These are phyloP conservation scores for Metrosideros polymorpha DNA, from an alignment of 441 rosid genomes.

Conservation along the genomic window DNA sequence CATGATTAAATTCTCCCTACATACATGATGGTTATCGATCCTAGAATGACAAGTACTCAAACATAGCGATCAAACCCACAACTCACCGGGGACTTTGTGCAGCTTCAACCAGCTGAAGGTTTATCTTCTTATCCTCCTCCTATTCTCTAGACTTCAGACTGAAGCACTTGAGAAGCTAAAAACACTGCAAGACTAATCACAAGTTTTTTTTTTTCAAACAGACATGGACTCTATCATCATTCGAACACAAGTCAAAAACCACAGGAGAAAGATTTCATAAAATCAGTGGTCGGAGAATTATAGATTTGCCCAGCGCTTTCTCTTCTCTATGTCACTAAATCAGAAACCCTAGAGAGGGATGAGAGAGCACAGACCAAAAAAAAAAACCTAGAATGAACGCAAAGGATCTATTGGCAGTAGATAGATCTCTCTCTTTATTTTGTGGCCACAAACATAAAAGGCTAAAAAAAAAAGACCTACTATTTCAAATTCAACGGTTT, in stretches of 20 bases:
- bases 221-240: not conserved
- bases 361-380: not conserved
- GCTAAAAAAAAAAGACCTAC: not conserved
- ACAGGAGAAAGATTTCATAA: not conserved
- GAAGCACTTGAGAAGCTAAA: not conserved
- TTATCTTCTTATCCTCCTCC: not conserved
- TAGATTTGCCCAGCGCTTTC: not conserved
- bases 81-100: not conserved
- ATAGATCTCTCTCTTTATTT: not conserved
- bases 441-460: not conserved
- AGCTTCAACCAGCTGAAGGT: not conserved
- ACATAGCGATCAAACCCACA: not conserved
- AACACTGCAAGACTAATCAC: not conserved
- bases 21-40: not conserved
- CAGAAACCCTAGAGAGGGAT: not conserved
- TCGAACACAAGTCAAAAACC: not conserved
- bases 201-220: not conserved
- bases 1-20: not conserved
- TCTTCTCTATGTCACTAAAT: not conserved
- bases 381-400: not conserved
- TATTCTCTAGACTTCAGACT: not conserved
- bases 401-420: not conserved
- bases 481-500: not conserved
- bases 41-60: not conserved
- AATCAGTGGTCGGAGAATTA: not conserved